A percentile compares a stretch with the other conserved stretches of the same genome.
These are phyloP conservation scores for Umbelopsis sp. DNA, from an alignment of 371 early-diverging fungal genomes.

Conservation along the genomic window DNA sequence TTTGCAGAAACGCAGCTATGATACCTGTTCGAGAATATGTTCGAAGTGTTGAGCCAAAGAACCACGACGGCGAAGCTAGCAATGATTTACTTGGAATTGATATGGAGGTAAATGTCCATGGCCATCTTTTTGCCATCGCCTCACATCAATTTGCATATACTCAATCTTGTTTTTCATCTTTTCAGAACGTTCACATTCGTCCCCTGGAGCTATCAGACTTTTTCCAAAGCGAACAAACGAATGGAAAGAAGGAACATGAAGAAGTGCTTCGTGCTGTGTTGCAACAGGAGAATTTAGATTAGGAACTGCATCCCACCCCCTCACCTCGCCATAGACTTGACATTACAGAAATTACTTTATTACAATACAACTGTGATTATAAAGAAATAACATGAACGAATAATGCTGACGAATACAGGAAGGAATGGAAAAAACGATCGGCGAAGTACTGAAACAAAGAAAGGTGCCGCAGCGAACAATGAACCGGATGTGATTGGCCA, in stretches of 20 bases:
- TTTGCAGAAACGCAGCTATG: slow-evolving; percentile 96
- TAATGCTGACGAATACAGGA: too few species aligned
- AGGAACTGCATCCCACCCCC: neutral
- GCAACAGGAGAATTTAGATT: slow-evolving; percentile 41
- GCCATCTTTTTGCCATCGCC: neutral
- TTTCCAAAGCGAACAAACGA: slow-evolving; percentile 49
- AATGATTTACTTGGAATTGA: slow-evolving; percentile 43
- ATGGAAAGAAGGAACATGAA: slow-evolving; percentile 37
- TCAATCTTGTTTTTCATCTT: neutral
- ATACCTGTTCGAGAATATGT: slow-evolving; percentile 92
- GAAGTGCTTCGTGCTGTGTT: slow-evolving; percentile 21
- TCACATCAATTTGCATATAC: neutral
- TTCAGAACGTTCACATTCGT: slow-evolving; percentile 59
- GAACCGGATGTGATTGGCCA: too few species aligned
- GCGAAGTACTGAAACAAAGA: too few species aligned
- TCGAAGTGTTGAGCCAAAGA: slow-evolving; percentile 48
- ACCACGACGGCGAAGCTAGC: slow-evolving; percentile 32
- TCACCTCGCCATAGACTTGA: too few species aligned
- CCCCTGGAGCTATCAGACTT: slow-evolving; percentile 67
- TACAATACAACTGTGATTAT: too few species aligned
- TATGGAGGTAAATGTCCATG: slow-evolving; percentile 29
- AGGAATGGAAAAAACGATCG: too few species aligned
- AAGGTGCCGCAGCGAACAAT: neutral
- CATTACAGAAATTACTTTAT: too few species aligned
- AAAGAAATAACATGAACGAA: too few species aligned